Base-by-base conservation (phyloP, 768 basidiomycete genomes). In the Mycena amicta region DNA sequence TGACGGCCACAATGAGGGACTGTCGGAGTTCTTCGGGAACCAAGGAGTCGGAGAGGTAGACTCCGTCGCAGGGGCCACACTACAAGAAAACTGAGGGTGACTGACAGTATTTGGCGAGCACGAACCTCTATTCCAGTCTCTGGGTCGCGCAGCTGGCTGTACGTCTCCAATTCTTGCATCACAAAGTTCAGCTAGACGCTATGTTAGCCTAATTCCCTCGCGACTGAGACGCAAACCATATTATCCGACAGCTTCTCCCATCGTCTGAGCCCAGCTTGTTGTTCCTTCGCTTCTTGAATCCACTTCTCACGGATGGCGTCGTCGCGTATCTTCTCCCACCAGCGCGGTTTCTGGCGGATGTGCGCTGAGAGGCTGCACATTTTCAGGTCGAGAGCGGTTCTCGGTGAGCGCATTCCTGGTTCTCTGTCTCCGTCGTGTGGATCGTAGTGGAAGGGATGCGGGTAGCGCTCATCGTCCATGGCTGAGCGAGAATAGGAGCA, bases 11-110 rank as follows among this genome's bases (percentile, higher is more conserved):
- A 8, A 56, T 50, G n/a, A 70, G 60, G 11, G 47, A 12, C 0
- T 23, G 26, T 5, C 45, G 50, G 27, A 70, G 53, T 4, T 52
- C 40, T 5, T 46, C 23, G 3, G 70, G 55, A 27, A 72, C 51
- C 12, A 72, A 62, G 5, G 45, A 22, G 61, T 69, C 70, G 8
- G 68, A 68, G 5, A 66, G n/a, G 53, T 47, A 70, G 43, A 70
- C 54, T 5, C 52, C 50, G 33, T 64, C 59, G 47, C 53, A 60
- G 23, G 52, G 52, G 56, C 56, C 61, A 52, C 59, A 61, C 57
- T 63, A 22, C 39, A 27, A 16, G 23, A 18, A 45, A 12, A 27
- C 20, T 30, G 26, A 43, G 43, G 29, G n/a, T n/a, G 28, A 3
- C 18, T 3, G 20, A 4, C 33, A 28, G 20, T 1, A 8, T 26